These are phyloP conservation scores for Cladophialophora immunda DNA, from an alignment of 2,329 filamentous ascomycete genomes.

Conservation along the genomic window DNA sequence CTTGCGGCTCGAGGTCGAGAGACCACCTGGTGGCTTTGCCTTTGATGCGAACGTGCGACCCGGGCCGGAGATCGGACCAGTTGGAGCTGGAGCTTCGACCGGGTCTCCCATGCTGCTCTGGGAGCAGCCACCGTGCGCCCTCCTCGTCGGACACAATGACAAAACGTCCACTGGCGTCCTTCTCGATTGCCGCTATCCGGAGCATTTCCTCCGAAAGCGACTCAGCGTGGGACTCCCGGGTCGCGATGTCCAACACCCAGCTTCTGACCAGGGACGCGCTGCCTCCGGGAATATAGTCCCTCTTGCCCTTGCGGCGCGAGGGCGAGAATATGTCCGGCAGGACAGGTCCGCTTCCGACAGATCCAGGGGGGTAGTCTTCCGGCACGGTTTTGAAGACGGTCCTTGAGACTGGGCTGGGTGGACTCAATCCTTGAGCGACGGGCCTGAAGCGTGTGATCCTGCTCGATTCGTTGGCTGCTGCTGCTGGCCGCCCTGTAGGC, in stretches of 20 bases:
- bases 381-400: slow-evolving; percentile 22
- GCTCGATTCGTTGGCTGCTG: slow-evolving; percentile 12
- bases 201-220: slow-evolving; percentile 16
- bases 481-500: neutral
- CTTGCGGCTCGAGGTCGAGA: slow-evolving; percentile 11
- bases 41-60: slow-evolving; percentile 25
- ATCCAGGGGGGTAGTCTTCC: neutral
- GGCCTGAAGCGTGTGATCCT: slow-evolving; percentile 20
- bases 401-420: slow-evolving; percentile 13
- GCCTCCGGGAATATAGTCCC: slow-evolving; percentile 37
- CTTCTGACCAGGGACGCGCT: slow-evolving; percentile 35
- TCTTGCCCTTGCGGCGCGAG: slow-evolving; percentile 36
- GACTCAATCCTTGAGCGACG: neutral
- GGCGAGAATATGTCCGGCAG: slow-evolving; percentile 41
- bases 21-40: slow-evolving; percentile 32
- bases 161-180: slow-evolving; percentile 33
- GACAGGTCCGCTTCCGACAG: slow-evolving; percentile 11
- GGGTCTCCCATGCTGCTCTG: slow-evolving; percentile 23
- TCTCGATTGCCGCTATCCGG: slow-evolving; percentile 11
- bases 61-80: slow-evolving; percentile 15
- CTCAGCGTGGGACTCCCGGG: slow-evolving; percentile 24
- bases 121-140: slow-evolving; percentile 33
- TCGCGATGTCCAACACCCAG: slow-evolving; percentile 37
- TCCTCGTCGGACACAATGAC: slow-evolving; percentile 22
- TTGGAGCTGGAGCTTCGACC: neutral